Conservation (phyloP, 2,329 filamentous ascomycete genomes). For the Madurella mycetomatis region DNA sequence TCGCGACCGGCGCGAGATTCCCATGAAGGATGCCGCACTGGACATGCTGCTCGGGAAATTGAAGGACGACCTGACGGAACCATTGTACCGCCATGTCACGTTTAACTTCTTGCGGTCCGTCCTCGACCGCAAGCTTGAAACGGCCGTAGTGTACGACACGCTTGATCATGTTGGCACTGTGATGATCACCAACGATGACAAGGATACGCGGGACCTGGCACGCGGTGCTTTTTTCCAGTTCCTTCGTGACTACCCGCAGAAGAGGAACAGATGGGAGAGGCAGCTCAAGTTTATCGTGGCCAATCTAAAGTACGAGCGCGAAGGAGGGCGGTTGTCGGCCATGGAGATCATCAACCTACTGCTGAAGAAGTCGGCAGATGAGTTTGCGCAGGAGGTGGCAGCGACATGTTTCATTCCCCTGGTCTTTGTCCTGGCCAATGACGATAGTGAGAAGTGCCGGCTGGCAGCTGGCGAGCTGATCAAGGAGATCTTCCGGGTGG, state of each 20-base stretch:
- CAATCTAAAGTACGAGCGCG: constrained; percentile 85
- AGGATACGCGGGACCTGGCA: constrained; percentile 79
- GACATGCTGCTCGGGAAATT: constrained; percentile 78
- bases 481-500: constrained; percentile 73
- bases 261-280: constrained; percentile 81
- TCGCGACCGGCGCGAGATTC: constrained; percentile 70
- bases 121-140: constrained; percentile 77
- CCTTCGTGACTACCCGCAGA: constrained; percentile 89
- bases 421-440: constrained; percentile 80
- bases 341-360: constrained; percentile 87
- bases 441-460: constrained; percentile 80
- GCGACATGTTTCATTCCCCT: constrained; percentile 80
- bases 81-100: constrained; percentile 83
- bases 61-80: constrained; percentile 85
- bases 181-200: constrained; percentile 95
- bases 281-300: constrained; percentile 84
- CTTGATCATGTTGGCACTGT: constrained; percentile 84
- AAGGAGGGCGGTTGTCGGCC: constrained; percentile 83
- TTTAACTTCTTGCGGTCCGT: constrained; percentile 92
- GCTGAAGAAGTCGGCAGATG: constrained; percentile 77
- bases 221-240: constrained; percentile 92
- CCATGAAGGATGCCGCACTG: constrained; percentile 74
- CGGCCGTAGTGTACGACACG: constrained; percentile 83
- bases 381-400: constrained; percentile 76
- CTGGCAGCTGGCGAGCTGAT: constrained; percentile 76